Percentiles rank a stretch among this genome's conserved stretches.
Conservation (phyloP, 2,329 filamentous ascomycete genomes). For the Mariannaea elegans region DNA sequence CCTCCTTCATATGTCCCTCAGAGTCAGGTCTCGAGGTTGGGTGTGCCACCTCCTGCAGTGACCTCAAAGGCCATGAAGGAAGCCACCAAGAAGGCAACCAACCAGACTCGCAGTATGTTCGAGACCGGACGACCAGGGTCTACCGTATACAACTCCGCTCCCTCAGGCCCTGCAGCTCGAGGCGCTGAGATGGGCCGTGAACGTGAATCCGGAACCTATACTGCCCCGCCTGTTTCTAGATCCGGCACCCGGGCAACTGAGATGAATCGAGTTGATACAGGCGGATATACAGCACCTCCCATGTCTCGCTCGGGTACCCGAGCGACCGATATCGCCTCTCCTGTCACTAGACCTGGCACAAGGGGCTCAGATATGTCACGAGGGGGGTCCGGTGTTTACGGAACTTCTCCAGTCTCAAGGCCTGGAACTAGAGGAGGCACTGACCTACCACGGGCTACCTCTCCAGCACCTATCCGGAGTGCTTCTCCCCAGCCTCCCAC, state of each 20-base stretch:
- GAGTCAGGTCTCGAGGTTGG: constrained; percentile 75
- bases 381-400: constrained; percentile 40
- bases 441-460: constrained; percentile 68
- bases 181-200: constrained; percentile 23
- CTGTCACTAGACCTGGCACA: constrained; percentile 52
- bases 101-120: constrained; percentile 85
- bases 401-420: constrained; percentile 57
- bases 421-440: constrained; percentile 67
- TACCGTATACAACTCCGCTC: constrained; percentile 39
- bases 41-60: constrained; percentile 89
- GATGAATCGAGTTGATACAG: constrained; percentile 23
- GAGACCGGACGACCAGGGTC: constrained; percentile 48
- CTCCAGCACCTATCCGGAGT: constrained; percentile 73
- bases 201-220: constrained; percentile 40
- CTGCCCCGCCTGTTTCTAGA: constrained; percentile 34
- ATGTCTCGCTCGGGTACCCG: constrained; percentile 36
- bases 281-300: constrained; percentile 24
- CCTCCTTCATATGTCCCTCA: constrained; percentile 84
- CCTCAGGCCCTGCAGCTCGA: constrained; percentile 35
- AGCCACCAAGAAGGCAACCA: constrained; percentile 86
- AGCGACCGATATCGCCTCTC: constrained; percentile 41
- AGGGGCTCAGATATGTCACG: constrained; percentile 47
- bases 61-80: constrained; percentile 97
- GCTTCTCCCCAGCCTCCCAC: constrained; percentile 69
- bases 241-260: constrained; percentile 36